Evolutionary conservation across 192 early-diverging fungal species (phyloP), one percentile per base, ranked within the genome.

Genomic region (Backusella liffmaniae): DNA sequence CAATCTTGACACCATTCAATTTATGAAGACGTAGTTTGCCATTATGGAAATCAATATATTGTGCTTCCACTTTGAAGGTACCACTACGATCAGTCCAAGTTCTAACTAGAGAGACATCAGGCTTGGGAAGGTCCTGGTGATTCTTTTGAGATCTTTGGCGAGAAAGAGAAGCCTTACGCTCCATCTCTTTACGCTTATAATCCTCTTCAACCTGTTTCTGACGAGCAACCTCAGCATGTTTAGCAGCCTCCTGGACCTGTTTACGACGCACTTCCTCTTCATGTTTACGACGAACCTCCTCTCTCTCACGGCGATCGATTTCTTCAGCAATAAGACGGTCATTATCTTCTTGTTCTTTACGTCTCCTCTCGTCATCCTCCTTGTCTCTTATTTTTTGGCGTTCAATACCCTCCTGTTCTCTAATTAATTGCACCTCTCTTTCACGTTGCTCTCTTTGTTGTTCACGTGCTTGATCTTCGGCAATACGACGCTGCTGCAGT

Each of bases 61-160:
- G 90, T 8, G 98, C 98, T 37, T 98, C 94, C 2, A 97, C 96
- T 59, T 88, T 95, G 86, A 97, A 98, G 1, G 94, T 84, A 70
- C 96, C 97, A 4, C 94, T 90, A 30, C 92, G 87, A 80, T 99
- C 98, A 0, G 93, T 97, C 98, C 97, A 99, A 66, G 88, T 93
- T 53, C 98, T 90, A 29, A 79, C 23, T 39, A 72, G 62, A 5
- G 49, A 36, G n/a, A 21, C 15, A 53, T 83, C 78, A 29, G 82
- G 82, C 49, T 79, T 71, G 39, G 72, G 66, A 32, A 74, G 66
- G 12, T 78, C 72, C 73, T 69, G 72, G 29, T 71, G 70, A 18
- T 13, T 36, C 21, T 44, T 49, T 44, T 23, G 53, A 68, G 65
- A 51, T 69, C 21, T 51, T 26, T 18, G 30, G 2, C 10, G 32